Percentiles rank a stretch among this genome's conserved stretches.
Evolutionary conservation across 352 stramenopile genomes (phyloP).

Genomic region (Phytophthora ramorum): DNA sequence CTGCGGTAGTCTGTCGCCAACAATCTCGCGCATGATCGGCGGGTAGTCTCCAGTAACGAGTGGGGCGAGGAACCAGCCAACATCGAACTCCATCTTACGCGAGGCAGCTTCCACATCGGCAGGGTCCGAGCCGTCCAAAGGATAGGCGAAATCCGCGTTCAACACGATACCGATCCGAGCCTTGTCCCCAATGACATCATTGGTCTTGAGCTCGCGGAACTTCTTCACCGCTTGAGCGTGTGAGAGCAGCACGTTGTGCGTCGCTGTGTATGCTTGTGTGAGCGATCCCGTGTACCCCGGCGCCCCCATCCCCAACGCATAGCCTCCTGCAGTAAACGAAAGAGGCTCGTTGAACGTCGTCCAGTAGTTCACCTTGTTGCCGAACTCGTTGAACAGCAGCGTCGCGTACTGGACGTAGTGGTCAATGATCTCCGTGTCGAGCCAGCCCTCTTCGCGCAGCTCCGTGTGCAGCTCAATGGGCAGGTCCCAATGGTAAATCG

Average conservation of each 20-base stretch:
- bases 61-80: conserved; percentile 94
- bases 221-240: conserved; percentile 89
- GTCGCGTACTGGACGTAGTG: conserved; percentile 86
- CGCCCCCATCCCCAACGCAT: conserved; percentile 65
- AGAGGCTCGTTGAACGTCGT: conserved; percentile 96
- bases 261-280: conserved; percentile 54
- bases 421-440: conserved; percentile 54
- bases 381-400: conserved; percentile 91
- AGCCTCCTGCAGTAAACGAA: conserved; percentile 86
- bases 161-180: conserved; percentile 27
- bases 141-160: conserved; percentile 38
- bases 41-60: conserved; percentile 94
- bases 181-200: conserved; percentile 37
- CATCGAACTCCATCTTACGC: conserved; percentile 89
- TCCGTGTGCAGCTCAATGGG: conserved; percentile 82
- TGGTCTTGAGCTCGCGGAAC: conserved; percentile 69
- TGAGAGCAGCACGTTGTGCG: conserved; percentile 93
- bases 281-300: conserved; percentile 44
- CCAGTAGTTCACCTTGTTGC: conserved; percentile 92
- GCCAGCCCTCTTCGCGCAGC: conserved; percentile 54
- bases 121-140: conserved; percentile 66
- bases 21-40: conserved; percentile 72
- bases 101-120: conserved; percentile 71
- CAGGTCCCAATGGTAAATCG: conserved; percentile 96
- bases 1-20: conserved; percentile 67